Percentiles rank a stretch among this genome's conserved stretches.
These are phyloP conservation scores for Xylona heveae DNA, from an alignment of 495 filamentous ascomycete genomes.

Conservation along the genomic window DNA sequence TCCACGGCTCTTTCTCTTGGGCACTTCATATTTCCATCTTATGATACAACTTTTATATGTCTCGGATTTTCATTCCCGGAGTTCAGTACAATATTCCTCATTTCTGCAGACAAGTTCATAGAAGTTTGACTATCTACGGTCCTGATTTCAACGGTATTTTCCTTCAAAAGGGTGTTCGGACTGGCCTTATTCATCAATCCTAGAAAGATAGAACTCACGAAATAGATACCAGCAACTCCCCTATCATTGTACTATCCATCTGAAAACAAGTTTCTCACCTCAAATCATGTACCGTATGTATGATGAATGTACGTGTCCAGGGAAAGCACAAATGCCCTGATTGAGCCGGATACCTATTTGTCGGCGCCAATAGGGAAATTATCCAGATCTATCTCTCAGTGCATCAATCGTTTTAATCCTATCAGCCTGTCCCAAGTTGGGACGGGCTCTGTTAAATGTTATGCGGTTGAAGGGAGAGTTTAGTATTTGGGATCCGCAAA, in stretches of 20 bases:
- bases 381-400: too few relatives aligned
- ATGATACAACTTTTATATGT: neutral
- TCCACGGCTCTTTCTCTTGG: neutral
- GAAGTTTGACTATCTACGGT: neutral
- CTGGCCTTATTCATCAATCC: neutral
- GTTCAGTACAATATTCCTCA: neutral
- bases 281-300: neutral
- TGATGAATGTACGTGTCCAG: too few relatives aligned
- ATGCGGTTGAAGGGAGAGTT: too few relatives aligned
- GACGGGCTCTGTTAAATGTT: too few relatives aligned
- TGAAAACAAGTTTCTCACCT: neutral
- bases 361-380: too few relatives aligned
- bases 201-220: neutral
- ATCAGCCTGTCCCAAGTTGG: too few relatives aligned
- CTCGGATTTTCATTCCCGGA: neutral
- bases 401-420: too few relatives aligned
- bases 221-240: too few relatives aligned
- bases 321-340: too few relatives aligned
- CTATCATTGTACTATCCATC: neutral
- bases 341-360: too few relatives aligned
- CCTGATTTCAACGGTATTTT: neutral
- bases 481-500: too few relatives aligned
- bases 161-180: neutral
- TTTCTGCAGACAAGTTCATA: neutral
- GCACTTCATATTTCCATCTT: neutral